Conservation (phyloP, 1,284 basidiomycete species). For the Grifola frondosa region DNA sequence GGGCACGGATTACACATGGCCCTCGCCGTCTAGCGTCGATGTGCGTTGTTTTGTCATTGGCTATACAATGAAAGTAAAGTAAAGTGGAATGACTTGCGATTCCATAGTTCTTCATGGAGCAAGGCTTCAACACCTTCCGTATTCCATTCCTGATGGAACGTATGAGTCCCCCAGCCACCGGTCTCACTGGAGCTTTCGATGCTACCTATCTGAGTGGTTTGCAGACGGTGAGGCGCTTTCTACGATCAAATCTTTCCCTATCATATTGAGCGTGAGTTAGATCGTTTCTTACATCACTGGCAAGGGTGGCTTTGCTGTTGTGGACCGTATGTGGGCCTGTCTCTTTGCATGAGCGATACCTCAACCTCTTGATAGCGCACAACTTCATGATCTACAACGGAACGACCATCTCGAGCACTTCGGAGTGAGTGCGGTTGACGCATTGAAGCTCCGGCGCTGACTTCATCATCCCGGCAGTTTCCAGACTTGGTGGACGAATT, state of each 20-base stretch:
- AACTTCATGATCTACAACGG: slow-evolving; percentile 62
- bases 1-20: slow-evolving; percentile 50
- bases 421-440: slow-evolving; percentile 37
- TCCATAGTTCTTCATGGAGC: slow-evolving; percentile 51
- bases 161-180: slow-evolving; percentile 45
- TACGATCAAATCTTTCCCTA: too few species aligned
- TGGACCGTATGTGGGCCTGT: slow-evolving; percentile 47
- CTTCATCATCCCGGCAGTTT: slow-evolving; percentile 45
- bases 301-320: slow-evolving; percentile 55
- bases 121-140: slow-evolving; percentile 66
- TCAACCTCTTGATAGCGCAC: slow-evolving; percentile 40
- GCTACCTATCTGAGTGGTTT: slow-evolving; percentile 51
- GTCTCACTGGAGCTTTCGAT: slow-evolving; percentile 53
- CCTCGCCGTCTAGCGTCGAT: slow-evolving; percentile 45
- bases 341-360: neutral
- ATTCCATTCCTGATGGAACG: slow-evolving; percentile 61
- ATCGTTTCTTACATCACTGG: slow-evolving; percentile 59
- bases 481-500: slow-evolving; percentile 55
- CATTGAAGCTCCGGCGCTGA: neutral
- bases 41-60: slow-evolving; percentile 24
- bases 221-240: slow-evolving; percentile 37
- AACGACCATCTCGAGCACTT: slow-evolving; percentile 46
- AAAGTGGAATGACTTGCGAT: slow-evolving; percentile 18
- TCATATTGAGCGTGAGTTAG: slow-evolving; percentile 15
- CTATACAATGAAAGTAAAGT: slow-evolving; percentile 6